These are phyloP conservation scores for Epithemia pelagica DNA, from an alignment of 108 stramenopile genomes.

Conservation along the genomic window DNA sequence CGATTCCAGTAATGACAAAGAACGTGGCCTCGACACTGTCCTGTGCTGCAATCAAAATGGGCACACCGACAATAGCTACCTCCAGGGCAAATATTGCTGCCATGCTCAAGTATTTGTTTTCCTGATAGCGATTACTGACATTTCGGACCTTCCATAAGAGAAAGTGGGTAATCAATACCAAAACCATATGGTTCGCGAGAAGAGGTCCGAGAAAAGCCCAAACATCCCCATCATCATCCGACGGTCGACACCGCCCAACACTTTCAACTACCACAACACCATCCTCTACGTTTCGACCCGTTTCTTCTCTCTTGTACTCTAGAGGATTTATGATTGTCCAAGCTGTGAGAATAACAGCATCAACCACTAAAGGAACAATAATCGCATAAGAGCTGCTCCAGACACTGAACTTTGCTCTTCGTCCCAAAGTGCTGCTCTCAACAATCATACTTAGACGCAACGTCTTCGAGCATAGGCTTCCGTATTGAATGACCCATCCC, in stretches of 20 bases:
- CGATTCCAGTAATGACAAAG: conserved; percentile 30
- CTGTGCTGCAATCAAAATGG: conserved; percentile 33
- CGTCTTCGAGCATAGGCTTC: conserved; percentile 32
- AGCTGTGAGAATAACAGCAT: conserved; percentile 22
- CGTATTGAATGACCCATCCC: conserved; percentile 41
- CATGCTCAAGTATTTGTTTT: conserved; percentile 37
- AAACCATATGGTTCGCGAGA: conserved; percentile 19
- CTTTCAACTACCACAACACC: conserved; percentile 34
- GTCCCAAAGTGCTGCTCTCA: conserved; percentile 1
- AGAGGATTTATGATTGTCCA: conserved; percentile 30
- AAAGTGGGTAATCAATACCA: conserved; percentile 29
- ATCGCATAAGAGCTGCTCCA: conserved; percentile 24
- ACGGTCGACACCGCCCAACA: conserved; percentile 23
- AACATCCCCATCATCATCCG: conserved; percentile 7
- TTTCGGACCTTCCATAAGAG: conserved; percentile 31
- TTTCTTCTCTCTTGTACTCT: not conserved
- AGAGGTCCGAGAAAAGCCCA: conserved; percentile 27
- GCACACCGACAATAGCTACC: conserved; percentile 36
- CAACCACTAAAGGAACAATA: conserved; percentile 16
- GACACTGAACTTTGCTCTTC: conserved; percentile 1
- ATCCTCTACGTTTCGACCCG: conserved; percentile 6
- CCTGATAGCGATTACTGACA: conserved; percentile 37
- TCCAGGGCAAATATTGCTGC: conserved; percentile 35
- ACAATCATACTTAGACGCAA: conserved; percentile 20
- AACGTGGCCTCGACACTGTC: conserved; percentile 21